Percentiles rank a stretch among this genome's conserved stretches.
Conservation (phyloP, 805 yeast genomes). For the Kluyveromyces aestuarii region DNA sequence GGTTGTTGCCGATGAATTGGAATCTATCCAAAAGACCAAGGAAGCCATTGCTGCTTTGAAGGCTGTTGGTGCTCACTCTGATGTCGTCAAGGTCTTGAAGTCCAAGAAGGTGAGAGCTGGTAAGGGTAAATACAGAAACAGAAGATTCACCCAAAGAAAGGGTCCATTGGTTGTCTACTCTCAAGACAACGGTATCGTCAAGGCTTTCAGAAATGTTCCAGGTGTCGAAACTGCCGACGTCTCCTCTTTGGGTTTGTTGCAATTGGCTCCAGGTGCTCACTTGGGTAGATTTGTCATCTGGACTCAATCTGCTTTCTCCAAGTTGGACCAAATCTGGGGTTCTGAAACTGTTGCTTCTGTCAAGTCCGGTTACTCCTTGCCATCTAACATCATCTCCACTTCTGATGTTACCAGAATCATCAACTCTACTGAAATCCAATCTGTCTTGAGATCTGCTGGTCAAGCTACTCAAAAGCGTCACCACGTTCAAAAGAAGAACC, state of each 20-base stretch:
- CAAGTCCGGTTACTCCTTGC: slow-evolving; percentile 86
- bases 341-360: slow-evolving; percentile 67
- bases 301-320: slow-evolving; percentile 97
- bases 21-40: slow-evolving; percentile 92
- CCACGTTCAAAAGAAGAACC: slow-evolving; percentile 97
- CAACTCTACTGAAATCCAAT: slow-evolving; percentile 98
- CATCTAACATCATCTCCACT: slow-evolving; percentile 89
- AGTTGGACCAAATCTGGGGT: slow-evolving; percentile 96
- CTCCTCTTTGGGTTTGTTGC: slow-evolving; percentile 86
- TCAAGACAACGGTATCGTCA: slow-evolving; percentile 93
- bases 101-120: slow-evolving; percentile 99
- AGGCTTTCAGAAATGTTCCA: slow-evolving; percentile 99
- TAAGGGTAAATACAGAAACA: slow-evolving; percentile 99
- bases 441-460: slow-evolving; percentile 95
- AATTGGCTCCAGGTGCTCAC: slow-evolving; percentile 99
- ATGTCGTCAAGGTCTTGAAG: slow-evolving; percentile 94
- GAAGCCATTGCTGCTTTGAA: slow-evolving; percentile 97
- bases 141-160: slow-evolving; percentile 99
- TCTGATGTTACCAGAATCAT: slow-evolving; percentile 94
- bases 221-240: slow-evolving; percentile 98
- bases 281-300: slow-evolving; percentile 99
- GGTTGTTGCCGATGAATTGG: slow-evolving; percentile 89
- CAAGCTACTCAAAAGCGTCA: slow-evolving; percentile 88
- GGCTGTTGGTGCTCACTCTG: slow-evolving; percentile 98
- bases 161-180: slow-evolving; percentile 99